Conservation (phyloP, 1,139 yeast species). For the Suhomyces ambrosiae region DNA sequence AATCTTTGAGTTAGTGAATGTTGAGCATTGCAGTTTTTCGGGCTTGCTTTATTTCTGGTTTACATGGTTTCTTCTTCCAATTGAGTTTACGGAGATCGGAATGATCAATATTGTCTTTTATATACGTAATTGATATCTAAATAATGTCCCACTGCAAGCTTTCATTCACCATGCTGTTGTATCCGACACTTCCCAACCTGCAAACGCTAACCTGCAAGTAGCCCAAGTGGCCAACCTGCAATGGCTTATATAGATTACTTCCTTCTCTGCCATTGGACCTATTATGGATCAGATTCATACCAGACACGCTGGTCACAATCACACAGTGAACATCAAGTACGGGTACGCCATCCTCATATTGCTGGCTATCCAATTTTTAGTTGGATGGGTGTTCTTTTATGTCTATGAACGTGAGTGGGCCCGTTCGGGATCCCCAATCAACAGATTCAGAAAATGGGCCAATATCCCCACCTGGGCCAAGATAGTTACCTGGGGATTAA, state of each 20-base stretch:
- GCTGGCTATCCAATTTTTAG: conserved; percentile 30
- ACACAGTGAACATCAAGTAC: conserved; percentile 45
- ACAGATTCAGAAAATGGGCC: conserved; percentile 13
- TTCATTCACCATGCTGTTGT: no score
- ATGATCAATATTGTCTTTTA: no score
- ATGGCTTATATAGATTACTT: not conserved
- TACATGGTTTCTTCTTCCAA: no score
- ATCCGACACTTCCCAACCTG: not conserved
- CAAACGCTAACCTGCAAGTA: not conserved
- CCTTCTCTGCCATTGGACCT: not conserved
- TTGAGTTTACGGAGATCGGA: no score
- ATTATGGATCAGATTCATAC: no score
- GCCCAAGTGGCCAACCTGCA: no score
- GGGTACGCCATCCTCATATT: conserved; percentile 48
- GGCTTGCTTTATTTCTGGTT: no score
- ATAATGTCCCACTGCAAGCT: no score
- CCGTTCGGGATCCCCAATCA: conserved; percentile 26
- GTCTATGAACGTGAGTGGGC: conserved; percentile 21
- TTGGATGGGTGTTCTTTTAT: conserved; percentile 5
- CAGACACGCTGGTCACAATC: conserved; percentile 36
- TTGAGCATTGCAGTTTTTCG: no score
- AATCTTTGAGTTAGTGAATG: no score
- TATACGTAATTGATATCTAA: no score
- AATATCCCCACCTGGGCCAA: conserved; percentile 30
- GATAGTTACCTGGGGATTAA: conserved; percentile 34